These are phyloP conservation scores for Meripilus lineatus DNA, from an alignment of 1,284 basidiomycete genomes.

Conservation along the genomic window DNA sequence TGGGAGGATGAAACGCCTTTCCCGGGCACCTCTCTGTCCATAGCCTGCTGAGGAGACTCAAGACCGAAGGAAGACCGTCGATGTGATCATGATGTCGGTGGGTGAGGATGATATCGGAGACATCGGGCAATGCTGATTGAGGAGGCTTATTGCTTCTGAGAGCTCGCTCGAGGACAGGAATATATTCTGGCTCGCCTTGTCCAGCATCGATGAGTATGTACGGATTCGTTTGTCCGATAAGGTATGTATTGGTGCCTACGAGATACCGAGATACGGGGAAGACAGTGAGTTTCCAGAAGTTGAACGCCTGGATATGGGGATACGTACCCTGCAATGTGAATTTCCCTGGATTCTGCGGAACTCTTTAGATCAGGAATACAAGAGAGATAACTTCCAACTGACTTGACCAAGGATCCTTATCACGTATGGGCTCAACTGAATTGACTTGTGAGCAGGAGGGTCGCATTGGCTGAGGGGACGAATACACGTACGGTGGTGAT, in stretches of 20 bases:
- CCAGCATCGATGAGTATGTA: slow-evolving; percentile 87
- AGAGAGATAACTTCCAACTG: slow-evolving; percentile 13
- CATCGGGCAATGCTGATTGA: slow-evolving; percentile 33
- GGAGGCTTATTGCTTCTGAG: slow-evolving; percentile 32
- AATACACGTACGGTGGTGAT: slow-evolving; percentile 43
- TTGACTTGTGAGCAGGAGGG: not conserved
- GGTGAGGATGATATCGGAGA: slow-evolving; percentile 87
- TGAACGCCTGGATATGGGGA: too few relatives aligned
- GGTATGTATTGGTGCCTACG: slow-evolving; percentile 87
- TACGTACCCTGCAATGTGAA: slow-evolving; percentile 84
- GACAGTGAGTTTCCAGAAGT: not conserved
- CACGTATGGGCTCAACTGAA: slow-evolving; percentile 59
- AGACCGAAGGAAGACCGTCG: slow-evolving; percentile 70
- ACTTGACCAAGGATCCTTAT: slow-evolving; percentile 73
- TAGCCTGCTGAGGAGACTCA: slow-evolving; percentile 57
- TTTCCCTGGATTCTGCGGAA: slow-evolving; percentile 76
- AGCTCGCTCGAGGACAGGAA: slow-evolving; percentile 59
- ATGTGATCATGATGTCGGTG: slow-evolving; percentile 91
- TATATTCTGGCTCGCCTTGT: slow-evolving; percentile 71
- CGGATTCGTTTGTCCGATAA: slow-evolving; percentile 66
- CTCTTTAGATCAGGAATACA: not conserved
- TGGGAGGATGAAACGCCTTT: slow-evolving; percentile 51
- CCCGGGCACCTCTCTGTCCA: slow-evolving; percentile 42
- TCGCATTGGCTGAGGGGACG: not conserved
- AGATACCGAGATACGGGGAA: not conserved